These are phyloP conservation scores for Colletotrichum limetticola DNA, from an alignment of 2,329 filamentous ascomycete genomes.

Conservation along the genomic window DNA sequence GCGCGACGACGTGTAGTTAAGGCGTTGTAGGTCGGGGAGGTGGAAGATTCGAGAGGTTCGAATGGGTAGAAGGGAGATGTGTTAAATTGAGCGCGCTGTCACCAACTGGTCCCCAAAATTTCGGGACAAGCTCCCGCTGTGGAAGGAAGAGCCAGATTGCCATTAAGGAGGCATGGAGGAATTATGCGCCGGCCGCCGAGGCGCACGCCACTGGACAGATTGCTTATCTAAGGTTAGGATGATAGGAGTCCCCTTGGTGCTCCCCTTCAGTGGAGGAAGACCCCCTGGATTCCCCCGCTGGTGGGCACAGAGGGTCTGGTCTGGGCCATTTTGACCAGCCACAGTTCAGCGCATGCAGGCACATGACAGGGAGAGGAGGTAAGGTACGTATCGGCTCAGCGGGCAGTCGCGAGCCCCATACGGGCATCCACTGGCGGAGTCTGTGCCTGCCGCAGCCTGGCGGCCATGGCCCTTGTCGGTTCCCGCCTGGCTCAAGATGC, in stretches of 20 bases:
- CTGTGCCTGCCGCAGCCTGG: conserved; percentile 32
- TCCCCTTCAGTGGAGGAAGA: conserved; percentile 7
- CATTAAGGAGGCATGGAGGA: conserved; percentile 35
- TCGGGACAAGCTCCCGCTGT: conserved; percentile 30
- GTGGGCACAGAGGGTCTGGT: background rate
- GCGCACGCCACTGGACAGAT: conserved; percentile 1
- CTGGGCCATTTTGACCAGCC: conserved; percentile 12
- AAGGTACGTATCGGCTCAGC: conserved; percentile 8
- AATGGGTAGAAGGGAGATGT: conserved; percentile 33
- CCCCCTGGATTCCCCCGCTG: conserved; percentile 21
- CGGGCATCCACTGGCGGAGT: conserved; percentile 19
- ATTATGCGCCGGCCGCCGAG: conserved; percentile 31
- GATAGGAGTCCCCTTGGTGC: background rate
- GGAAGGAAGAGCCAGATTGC: conserved; percentile 36
- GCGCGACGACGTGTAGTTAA: conserved; percentile 32
- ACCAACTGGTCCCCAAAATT: conserved; percentile 30
- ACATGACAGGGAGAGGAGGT: background rate
- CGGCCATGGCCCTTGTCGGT: conserved; percentile 21
- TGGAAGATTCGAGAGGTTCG: conserved; percentile 35
- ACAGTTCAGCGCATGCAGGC: background rate
- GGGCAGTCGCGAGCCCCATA: conserved; percentile 14
- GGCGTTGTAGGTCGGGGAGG: conserved; percentile 26
- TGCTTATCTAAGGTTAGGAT: conserved; percentile 23
- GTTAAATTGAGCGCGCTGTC: conserved; percentile 35
- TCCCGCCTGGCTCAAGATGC: conserved; percentile 29